phyloP scores from a whole-genome alignment of 345 rosid genomes.

The Murraya koenigii region DNA sequence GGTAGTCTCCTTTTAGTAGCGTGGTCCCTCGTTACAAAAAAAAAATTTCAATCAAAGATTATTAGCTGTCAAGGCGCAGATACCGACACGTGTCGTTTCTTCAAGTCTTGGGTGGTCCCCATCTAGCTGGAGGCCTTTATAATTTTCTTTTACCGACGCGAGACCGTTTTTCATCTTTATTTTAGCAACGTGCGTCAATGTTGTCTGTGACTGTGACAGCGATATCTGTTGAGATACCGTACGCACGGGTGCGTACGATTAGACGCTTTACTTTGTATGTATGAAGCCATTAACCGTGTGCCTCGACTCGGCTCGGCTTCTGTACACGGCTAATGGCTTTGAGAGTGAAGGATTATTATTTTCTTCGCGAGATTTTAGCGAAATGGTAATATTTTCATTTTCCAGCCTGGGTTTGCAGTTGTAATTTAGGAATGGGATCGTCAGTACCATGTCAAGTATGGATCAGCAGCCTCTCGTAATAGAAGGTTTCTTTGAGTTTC shows the following conservation, averaged over 20 bases:
- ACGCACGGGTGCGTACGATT: neutral
- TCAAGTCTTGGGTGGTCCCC: neutral
- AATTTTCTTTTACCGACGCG: conserved; percentile 15
- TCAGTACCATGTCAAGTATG: no score
- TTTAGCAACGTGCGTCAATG: conserved; percentile 11
- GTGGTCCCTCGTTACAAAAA: conserved; percentile 7
- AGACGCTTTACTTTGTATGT: neutral
- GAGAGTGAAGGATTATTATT: neutral
- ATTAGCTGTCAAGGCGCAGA: conserved; percentile 28
- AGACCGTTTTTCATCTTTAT: neutral
- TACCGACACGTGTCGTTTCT: conserved; percentile 17
- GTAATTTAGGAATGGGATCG: no score
- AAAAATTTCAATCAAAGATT: neutral
- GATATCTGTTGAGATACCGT: neutral
- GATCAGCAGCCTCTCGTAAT: no score
- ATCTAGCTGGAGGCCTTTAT: conserved; percentile 25
- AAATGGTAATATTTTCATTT: no score
- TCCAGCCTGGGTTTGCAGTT: no score
- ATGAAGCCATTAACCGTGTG: neutral
- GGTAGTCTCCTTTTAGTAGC: neutral
- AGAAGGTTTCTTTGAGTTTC: no score
- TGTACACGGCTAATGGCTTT: no score
- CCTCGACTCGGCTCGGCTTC: neutral
- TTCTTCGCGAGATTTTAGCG: neutral
- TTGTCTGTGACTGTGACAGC: neutral